phyloP scores from a whole-genome alignment of 495 filamentous ascomycete species.

The Massariosphaeria phaeospora region DNA sequence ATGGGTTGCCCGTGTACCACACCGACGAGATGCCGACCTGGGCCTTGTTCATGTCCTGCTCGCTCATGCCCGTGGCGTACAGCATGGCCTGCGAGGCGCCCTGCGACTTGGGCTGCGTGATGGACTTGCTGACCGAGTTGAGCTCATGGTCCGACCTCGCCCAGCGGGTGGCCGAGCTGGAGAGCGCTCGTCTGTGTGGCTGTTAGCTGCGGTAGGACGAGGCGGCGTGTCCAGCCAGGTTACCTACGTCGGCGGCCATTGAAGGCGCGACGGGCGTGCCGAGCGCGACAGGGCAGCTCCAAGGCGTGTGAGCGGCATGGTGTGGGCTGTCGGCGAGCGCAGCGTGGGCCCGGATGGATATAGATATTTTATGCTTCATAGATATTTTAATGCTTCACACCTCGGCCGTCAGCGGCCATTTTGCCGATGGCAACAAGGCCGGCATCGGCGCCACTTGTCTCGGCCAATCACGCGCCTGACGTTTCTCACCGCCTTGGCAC shows the following conservation, averaged over 20 bases:
- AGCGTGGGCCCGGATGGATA: background rate
- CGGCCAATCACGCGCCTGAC: too few relatives aligned
- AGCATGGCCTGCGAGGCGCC: slow-evolving; percentile 98
- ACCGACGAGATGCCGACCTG: slow-evolving; percentile 95
- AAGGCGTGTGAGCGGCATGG: slow-evolving; percentile 25
- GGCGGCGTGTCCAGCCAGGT: background rate
- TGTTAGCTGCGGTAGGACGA: slow-evolving; percentile 11
- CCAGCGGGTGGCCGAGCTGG: slow-evolving; percentile 23
- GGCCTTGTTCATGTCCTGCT: slow-evolving; percentile 84
- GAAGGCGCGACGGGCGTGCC: slow-evolving; percentile 10
- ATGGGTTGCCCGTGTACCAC: slow-evolving; percentile 91
- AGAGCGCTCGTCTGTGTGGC: slow-evolving; percentile 23
- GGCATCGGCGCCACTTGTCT: background rate
- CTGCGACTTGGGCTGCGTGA: slow-evolving; percentile 96
- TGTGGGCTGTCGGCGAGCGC: background rate
- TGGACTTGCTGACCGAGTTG: slow-evolving; percentile 74
- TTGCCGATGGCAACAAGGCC: slow-evolving; percentile 9
- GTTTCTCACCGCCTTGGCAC: too few relatives aligned
- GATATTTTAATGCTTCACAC: slow-evolving; percentile 3
- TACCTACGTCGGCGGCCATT: slow-evolving; percentile 28
- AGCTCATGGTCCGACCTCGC: slow-evolving; percentile 23
- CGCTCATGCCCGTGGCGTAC: slow-evolving; percentile 82
- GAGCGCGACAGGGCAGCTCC: slow-evolving; percentile 22
- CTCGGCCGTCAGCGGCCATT: slow-evolving; percentile 17
- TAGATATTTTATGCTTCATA: too few relatives aligned